Evolutionary conservation across 768 basidiomycete genomes (phyloP), one percentile per base, ranked within the genome.

Genomic region (Naganishia onofrii): DNA sequence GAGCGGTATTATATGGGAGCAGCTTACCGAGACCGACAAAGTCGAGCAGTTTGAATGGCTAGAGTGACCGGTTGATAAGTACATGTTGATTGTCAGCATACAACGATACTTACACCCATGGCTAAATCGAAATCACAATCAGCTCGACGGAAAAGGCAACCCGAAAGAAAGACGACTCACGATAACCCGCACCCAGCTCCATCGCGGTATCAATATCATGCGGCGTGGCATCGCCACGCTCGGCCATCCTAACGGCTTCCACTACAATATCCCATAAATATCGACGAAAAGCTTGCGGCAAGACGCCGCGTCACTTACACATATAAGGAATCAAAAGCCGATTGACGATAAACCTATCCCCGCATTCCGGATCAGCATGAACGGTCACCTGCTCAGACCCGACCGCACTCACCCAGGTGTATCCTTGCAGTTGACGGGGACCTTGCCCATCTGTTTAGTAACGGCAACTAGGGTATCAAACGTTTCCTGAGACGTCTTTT

Each of bases 151-250:
- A n/a, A 36, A 26, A 57, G 19, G 21, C 26, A 51, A 42, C 42
- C n/a, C 17, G 44, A 3, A 36, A 28, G 29, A 70, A 64, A 70
- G 60, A 69, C 70, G 21, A 76, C 76, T 80, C 67, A 80, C 76
- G 79, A 74, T 79, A 78, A 19, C 83, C 83, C 0, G 83, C 83
- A 0, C 83, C 83, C 1, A 83, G 76, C 73, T 83, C 82, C 83
- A 84, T 83, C 17, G 83, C 83, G n/a, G 75, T 76, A 72, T 84
- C 83, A 55, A 83, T 76, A 73, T 84, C 82, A 60, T 80, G 76
- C 0, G 81, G 75, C 1, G 82, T 76, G 0, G 83, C 83, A 32
- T 84, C 83, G 3, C 83, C 83, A 28, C 83, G 75, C 70, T 83
- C 83, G 17, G 82, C 76, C 82, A 83, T 83, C 46, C 81, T 68